phyloP scores from a whole-genome alignment of 2,329 filamentous ascomycete genomes.

The Neoarthrinium moseri region DNA sequence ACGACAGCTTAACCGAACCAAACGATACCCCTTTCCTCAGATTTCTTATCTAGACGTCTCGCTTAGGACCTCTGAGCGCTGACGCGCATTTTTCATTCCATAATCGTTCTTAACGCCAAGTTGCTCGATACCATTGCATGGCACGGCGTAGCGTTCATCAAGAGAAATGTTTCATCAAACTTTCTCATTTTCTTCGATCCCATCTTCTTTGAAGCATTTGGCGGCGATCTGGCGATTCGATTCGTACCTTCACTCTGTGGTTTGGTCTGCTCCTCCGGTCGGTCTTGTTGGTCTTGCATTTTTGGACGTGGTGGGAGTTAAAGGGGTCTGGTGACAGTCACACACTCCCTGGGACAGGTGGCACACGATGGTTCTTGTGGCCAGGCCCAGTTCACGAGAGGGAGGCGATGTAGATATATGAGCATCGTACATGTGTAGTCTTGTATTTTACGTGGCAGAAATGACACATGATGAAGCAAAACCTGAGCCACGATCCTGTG shows the following conservation, averaged over 20 bases:
- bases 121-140: slow-evolving; percentile 6
- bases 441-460: slow-evolving; percentile 2
- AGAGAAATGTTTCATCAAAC: neutral
- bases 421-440: slow-evolving; percentile 9
- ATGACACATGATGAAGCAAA: slow-evolving; percentile 1
- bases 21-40: neutral
- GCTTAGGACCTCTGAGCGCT: neutral
- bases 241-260: slow-evolving; percentile 1
- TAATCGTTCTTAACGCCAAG: neutral
- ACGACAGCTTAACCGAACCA: neutral
- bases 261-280: neutral
- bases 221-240: slow-evolving; percentile 3
- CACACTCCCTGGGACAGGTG: neutral
- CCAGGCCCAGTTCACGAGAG: too few relatives aligned
- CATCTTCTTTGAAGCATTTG: slow-evolving; percentile 5
- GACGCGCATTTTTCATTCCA: neutral
- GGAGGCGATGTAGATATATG: slow-evolving; percentile 4
- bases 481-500: too few relatives aligned
- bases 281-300: slow-evolving; percentile 4
- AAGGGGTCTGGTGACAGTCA: neutral
- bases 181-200: neutral
- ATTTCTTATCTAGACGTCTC: slow-evolving; percentile 4
- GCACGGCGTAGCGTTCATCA: slow-evolving; percentile 5
- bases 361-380: too few relatives aligned
- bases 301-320: neutral